Evolutionary conservation across 2,329 filamentous ascomycete species (phyloP), one percentile per base, ranked within the genome.

Genomic region (Alternaria conjuncta): DNA sequence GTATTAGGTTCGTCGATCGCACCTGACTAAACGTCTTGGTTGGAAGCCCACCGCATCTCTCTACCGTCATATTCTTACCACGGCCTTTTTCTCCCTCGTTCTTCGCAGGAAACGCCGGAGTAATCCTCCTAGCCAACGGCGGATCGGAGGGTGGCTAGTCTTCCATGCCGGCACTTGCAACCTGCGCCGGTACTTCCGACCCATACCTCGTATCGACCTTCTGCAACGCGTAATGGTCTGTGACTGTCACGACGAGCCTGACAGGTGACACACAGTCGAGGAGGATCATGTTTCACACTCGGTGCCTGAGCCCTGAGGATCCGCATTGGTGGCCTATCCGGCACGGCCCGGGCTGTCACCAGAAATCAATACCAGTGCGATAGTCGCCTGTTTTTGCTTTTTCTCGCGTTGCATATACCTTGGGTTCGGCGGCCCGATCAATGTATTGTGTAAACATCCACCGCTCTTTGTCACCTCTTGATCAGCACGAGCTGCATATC

Each of bases 281-380:
- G 56, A 59, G 32, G 26, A 62, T 47, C 41, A 20, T 55, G 64
- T 67, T 63, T 65, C 64, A 60, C 23, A 30, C 43, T 32, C 28
- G 53, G 53, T 57, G 57, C 44, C 30, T 32, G 47, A 61, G 56
- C 56, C 60, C 60, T 53, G 41, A 61, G 45, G 54, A 61, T 60
- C 65, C 49, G 55, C 44, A 41, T 50, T 55, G 41, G 55, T 63
- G 59, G 61, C 55, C 61, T 54, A 53, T 44, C 58, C 72, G 72
- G 72, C 63, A 71, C 72, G 72, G 70, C 64, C 72, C 72, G 72
- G 61, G 57, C 65, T 73, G 67, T 71, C 71, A 72, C 28, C 49
- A 60, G 30, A 41, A 41, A n/a, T 49, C 23, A 13, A 47, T 30
- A 57, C 26, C 26, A 45, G 53, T 32, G 46, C 28, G n/a, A 53